Conservation (phyloP, 2,329 filamentous ascomycete species). For the Aspergillus versicolor region DNA sequence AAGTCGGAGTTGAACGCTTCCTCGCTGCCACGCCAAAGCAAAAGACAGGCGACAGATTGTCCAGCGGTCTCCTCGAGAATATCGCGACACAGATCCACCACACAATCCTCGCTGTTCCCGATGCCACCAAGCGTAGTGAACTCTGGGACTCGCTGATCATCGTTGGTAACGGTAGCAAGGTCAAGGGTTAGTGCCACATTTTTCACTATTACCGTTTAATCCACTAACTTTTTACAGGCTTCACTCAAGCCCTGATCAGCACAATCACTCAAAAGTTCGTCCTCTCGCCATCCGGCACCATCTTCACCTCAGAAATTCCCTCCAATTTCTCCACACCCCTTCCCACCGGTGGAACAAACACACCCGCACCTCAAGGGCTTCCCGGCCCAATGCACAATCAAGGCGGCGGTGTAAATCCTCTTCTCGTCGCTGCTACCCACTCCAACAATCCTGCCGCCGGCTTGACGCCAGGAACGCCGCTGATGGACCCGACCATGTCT, state of each 20-base stretch:
- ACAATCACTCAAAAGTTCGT: slow-evolving; percentile 80
- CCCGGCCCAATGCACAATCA: slow-evolving; percentile 56
- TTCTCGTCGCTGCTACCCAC: slow-evolving; percentile 82
- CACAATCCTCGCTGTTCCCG: slow-evolving; percentile 77
- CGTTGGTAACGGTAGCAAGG: slow-evolving; percentile 78
- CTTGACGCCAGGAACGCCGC: slow-evolving; percentile 34
- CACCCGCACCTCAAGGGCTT: slow-evolving; percentile 55
- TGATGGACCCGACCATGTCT: slow-evolving; percentile 33
- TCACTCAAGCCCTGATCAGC: slow-evolving; percentile 83
- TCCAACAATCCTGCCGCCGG: slow-evolving; percentile 40
- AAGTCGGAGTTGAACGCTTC: slow-evolving; percentile 63
- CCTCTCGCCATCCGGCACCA: slow-evolving; percentile 89
- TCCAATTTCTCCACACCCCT: slow-evolving; percentile 89
- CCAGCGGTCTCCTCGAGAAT: slow-evolving; percentile 71
- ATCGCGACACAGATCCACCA: slow-evolving; percentile 83
- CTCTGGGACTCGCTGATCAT: slow-evolving; percentile 93
- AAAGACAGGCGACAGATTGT: slow-evolving; percentile 31
- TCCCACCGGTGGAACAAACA: slow-evolving; percentile 88
- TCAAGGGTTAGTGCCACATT: slow-evolving; percentile 51
- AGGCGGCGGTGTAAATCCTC: slow-evolving; percentile 72
- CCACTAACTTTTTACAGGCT: slow-evolving; percentile 52
- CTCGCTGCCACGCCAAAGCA: slow-evolving; percentile 51
- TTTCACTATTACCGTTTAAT: not conserved
- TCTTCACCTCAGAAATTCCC: slow-evolving; percentile 95
- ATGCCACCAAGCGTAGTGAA: slow-evolving; percentile 77